These are phyloP conservation scores for Pyrus betulifolia DNA, from an alignment of 306 rosid genomes.

Conservation along the genomic window DNA sequence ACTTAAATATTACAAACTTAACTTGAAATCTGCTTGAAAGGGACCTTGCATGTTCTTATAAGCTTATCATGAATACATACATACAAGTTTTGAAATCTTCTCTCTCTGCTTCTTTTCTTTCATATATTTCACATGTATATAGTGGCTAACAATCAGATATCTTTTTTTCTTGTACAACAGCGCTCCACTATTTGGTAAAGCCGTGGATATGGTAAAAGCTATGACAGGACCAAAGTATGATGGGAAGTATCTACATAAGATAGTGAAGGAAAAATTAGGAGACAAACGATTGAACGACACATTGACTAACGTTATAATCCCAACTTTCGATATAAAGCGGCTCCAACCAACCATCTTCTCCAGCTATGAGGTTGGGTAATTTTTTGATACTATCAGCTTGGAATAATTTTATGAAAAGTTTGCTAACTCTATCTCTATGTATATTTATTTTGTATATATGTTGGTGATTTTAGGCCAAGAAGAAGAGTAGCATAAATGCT, in stretches of 20 bases:
- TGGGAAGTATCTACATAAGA: slow-evolving; percentile 26
- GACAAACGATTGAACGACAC: slow-evolving; percentile 19
- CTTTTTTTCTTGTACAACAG: not conserved
- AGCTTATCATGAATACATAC: not conserved
- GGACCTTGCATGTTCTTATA: not conserved
- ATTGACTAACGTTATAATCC: slow-evolving; percentile 32
- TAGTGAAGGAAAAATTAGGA: slow-evolving; percentile 26
- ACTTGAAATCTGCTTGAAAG: not conserved
- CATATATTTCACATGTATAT: not conserved
- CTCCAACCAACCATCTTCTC: slow-evolving; percentile 35
- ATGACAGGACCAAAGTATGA: slow-evolving; percentile 33
- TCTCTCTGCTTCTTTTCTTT: not conserved
- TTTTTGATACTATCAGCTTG: not conserved
- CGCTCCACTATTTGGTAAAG: not conserved
- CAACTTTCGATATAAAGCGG: slow-evolving; percentile 36
- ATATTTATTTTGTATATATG: not conserved
- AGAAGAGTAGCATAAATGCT: slow-evolving; percentile 6
- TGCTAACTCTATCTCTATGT: not conserved
- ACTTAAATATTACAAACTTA: not conserved
- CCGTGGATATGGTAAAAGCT: not conserved
- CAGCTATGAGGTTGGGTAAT: slow-evolving; percentile 19
- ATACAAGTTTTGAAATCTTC: not conserved
- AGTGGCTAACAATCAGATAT: not conserved
- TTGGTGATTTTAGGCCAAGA: slow-evolving; percentile 14
- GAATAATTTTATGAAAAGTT: not conserved